Evolutionary conservation across 192 early-diverging fungal genomes (phyloP).

Genomic region (Coemansia sp.): DNA sequence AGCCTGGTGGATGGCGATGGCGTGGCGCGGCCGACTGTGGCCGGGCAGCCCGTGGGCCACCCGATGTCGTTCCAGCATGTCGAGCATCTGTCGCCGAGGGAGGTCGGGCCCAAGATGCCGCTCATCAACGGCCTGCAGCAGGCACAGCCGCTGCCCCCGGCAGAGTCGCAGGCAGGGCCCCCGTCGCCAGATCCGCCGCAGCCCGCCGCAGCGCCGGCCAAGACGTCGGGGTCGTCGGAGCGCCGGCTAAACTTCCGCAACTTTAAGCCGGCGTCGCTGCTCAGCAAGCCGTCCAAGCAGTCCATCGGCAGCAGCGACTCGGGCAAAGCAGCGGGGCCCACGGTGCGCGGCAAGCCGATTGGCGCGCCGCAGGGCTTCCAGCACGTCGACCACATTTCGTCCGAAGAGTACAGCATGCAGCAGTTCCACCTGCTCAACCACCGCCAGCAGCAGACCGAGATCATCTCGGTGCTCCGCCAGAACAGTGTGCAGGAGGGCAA

Average conservation of each 20-base stretch:
- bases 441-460: slow-evolving; percentile 46
- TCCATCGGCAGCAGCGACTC: neutral
- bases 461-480: slow-evolving; percentile 41
- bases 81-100: slow-evolving; percentile 46
- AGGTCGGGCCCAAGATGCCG: slow-evolving; percentile 38
- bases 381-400: slow-evolving; percentile 46
- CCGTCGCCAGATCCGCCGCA: neutral
- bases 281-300: slow-evolving; percentile 33
- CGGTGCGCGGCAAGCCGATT: slow-evolving; percentile 35
- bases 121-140: slow-evolving; percentile 17
- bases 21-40: slow-evolving; percentile 38
- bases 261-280: slow-evolving; percentile 39
- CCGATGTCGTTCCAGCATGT: slow-evolving; percentile 51
- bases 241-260: slow-evolving; percentile 36
- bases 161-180: neutral
- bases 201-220: neutral
- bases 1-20: slow-evolving; percentile 4
- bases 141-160: neutral
- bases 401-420: slow-evolving; percentile 38
- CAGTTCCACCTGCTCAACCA: slow-evolving; percentile 52
- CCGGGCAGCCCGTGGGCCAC: slow-evolving; percentile 42
- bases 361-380: slow-evolving; percentile 38
- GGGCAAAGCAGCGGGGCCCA: slow-evolving; percentile 5
- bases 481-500: slow-evolving; percentile 8
- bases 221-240: slow-evolving; percentile 7